Base-by-base conservation (phyloP, 2,329 filamentous ascomycete genomes). In the Rhynchosporium agropyri region DNA sequence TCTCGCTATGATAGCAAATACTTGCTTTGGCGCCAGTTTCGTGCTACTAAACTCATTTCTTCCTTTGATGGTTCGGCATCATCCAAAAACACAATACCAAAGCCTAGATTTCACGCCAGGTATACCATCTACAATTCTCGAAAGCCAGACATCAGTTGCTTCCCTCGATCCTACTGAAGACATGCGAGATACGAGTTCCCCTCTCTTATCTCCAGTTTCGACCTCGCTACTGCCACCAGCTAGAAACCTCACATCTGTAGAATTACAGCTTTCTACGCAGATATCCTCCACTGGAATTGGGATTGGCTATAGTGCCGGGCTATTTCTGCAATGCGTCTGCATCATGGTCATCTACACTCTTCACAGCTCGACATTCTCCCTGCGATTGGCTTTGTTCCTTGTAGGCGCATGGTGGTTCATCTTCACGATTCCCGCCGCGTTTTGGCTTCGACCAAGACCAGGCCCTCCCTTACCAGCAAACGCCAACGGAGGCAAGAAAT, bases 11-110 rank as follows among this genome's bases (percentile, higher is more conserved):
- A 80, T 98, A 56, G 90, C 93, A 42, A 98, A 98, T 75, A 96
- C 92, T 1, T 94, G 92, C 50, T 96, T 97, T 73, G 95, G 95
- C 28, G 92, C 93, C 15, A 97, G 92, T 0, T 98, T 97, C 75
- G 95, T 99, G 2, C 83, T 99, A 12, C 80, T 99, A 51, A 99
- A 99, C 77, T 97, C 93, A 0, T 99, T 97, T 72, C 80, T 99
- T 49, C 95, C 95, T 0, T 80, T 99, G 8, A 83, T 99, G 9
- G 95, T 98, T 62, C 86, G 94, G 53, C 87, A 96, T 73, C 92
- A 98, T 75, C 89, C 73, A 2, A 71, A 68, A 56, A 64, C 70
- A 31, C 72, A 74, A 65, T 72, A 71, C 51, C 64, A 63, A 26
- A 68, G 57, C 53, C 71, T 66, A 3, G 65, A 70, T 6, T 54